Evolutionary conservation across 768 basidiomycete genomes (phyloP).

Genomic region (Amanita inopinata): DNA sequence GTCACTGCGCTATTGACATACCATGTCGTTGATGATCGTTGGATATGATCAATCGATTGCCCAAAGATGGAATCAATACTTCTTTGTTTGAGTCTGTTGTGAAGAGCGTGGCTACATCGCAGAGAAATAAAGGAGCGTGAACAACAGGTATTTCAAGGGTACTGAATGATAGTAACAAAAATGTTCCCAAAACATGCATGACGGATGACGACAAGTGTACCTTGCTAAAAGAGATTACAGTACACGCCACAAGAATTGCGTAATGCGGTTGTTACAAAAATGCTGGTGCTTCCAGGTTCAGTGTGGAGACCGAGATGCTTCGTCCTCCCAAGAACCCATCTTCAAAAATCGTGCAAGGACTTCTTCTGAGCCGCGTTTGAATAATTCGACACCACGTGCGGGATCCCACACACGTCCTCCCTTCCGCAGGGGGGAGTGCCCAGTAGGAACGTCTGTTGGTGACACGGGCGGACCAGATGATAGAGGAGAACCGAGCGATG

Average conservation of each 20-base stretch:
- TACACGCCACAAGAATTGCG: no score
- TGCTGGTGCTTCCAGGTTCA: no score
- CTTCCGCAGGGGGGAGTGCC: slow-evolving; percentile 28
- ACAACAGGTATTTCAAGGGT: no score
- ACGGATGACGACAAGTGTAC: no score
- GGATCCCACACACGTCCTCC: slow-evolving; percentile 78
- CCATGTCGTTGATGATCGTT: slow-evolving; percentile 4
- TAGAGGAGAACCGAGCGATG: slow-evolving; percentile 36
- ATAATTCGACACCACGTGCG: slow-evolving; percentile 72
- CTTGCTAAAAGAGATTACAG: no score
- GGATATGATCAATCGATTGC: neutral
- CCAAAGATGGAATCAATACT: no score
- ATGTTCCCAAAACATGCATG: no score
- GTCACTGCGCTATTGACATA: neutral
- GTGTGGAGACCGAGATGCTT: slow-evolving; percentile 19
- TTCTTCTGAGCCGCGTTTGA: slow-evolving; percentile 83
- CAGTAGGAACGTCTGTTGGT: slow-evolving; percentile 31
- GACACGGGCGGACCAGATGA: slow-evolving; percentile 48
- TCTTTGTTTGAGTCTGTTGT: no score
- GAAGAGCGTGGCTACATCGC: no score
- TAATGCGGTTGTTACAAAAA: neutral
- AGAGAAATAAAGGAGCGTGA: no score
- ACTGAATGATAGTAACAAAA: no score
- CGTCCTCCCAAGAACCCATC: slow-evolving; percentile 65
- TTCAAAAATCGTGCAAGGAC: slow-evolving; percentile 77